A percentile compares a stretch with the other conserved stretches of the same genome.
Evolutionary conservation across 345 rosid genomes (phyloP).

Genomic region (Arabidopsis arenosa): DNA sequence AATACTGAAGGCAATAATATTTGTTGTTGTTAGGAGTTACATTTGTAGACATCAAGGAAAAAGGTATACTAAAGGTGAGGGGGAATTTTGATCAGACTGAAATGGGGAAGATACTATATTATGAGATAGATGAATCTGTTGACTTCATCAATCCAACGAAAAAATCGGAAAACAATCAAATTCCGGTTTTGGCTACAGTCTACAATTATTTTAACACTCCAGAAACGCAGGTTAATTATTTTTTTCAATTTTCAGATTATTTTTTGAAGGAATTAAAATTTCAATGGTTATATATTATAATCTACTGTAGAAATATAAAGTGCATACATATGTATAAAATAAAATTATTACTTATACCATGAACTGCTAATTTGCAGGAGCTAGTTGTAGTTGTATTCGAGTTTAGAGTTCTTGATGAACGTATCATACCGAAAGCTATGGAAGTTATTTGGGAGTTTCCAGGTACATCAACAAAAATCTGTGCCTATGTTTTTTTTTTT

Average conservation of each 20-base stretch:
- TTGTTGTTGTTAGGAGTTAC: background rate
- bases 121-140: background rate
- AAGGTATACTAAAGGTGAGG: background rate
- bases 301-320: background rate
- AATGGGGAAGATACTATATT: background rate
- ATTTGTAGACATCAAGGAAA: background rate
- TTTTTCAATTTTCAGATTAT: background rate
- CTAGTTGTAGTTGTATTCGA: background rate
- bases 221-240: background rate
- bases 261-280: background rate
- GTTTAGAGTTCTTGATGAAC: background rate
- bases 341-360: background rate
- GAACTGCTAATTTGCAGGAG: background rate
- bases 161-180: background rate
- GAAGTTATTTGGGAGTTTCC: constrained; percentile 2
- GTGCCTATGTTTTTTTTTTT: background rate
- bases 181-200: background rate
- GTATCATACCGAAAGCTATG: background rate
- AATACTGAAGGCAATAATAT: background rate
- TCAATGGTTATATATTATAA: background rate
- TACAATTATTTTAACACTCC: background rate
- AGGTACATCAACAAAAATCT: background rate
- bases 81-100: background rate
- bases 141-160: background rate
- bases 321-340: too few species aligned